phyloP scores from a whole-genome alignment of 208 protist genomes.

The Herpetomonas samuelpessoai region DNA sequence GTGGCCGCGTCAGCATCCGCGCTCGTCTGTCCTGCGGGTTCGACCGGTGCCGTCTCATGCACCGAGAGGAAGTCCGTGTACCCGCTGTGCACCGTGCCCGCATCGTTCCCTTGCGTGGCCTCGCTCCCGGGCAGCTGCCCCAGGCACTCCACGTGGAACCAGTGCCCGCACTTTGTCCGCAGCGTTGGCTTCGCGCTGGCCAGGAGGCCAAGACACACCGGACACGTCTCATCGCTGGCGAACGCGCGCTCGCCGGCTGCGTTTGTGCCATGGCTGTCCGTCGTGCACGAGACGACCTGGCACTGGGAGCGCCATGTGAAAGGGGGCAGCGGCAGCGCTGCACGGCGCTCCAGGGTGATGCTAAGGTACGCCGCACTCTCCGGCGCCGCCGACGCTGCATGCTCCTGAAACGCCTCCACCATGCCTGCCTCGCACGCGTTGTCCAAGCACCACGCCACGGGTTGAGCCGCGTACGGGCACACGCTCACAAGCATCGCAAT shows the following conservation, averaged over 20 bases:
- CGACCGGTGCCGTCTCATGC: too few relatives aligned
- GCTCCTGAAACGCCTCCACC: neutral
- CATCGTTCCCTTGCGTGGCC: neutral
- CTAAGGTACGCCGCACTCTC: neutral
- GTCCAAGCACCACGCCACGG: neutral
- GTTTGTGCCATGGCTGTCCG: too few relatives aligned
- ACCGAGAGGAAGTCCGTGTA: too few relatives aligned
- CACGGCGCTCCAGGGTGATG: constrained; percentile 1
- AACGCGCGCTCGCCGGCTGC: neutral
- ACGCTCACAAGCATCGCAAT: constrained; percentile 3
- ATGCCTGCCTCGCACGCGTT: neutral
- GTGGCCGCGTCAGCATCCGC: neutral
- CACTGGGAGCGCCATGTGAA: neutral
- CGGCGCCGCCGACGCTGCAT: neutral
- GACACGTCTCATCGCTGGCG: neutral
- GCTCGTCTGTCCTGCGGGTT: too few relatives aligned
- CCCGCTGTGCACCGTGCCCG: too few relatives aligned
- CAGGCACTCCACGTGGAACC: constrained; percentile 3
- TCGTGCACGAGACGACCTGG: neutral
- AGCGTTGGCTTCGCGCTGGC: neutral
- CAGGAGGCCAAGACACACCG: neutral
- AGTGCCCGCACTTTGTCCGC: constrained; percentile 3
- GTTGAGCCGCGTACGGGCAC: constrained; percentile 3
- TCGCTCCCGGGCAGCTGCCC: neutral
- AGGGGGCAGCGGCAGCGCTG: neutral